These are phyloP conservation scores for Dactylellina sp. DNA, from an alignment of 2,329 filamentous ascomycete genomes.

Conservation along the genomic window DNA sequence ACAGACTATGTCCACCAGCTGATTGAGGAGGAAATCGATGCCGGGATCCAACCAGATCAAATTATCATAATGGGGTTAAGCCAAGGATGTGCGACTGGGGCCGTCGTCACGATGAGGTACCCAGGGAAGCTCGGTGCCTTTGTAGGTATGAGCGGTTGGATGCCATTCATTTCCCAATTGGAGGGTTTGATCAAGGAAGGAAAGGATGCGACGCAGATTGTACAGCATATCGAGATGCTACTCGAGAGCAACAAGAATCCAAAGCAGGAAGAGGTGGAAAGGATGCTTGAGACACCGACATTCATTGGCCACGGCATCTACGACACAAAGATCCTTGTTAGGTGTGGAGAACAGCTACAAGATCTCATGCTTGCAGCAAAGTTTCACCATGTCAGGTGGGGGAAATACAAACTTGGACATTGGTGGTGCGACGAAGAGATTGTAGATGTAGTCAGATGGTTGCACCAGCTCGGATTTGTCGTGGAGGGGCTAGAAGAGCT, in stretches of 20 bases:
- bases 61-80: slow-evolving; percentile 43
- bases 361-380: not conserved
- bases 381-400: slow-evolving; percentile 27
- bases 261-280: not conserved
- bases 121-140: slow-evolving; percentile 19
- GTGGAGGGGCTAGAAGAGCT: slow-evolving; percentile 16
- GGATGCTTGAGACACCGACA: slow-evolving; percentile 17
- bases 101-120: slow-evolving; percentile 21
- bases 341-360: slow-evolving; percentile 21
- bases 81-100: slow-evolving; percentile 29
- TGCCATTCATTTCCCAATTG: slow-evolving; percentile 31
- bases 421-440: slow-evolving; percentile 48
- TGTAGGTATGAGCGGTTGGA: slow-evolving; percentile 40
- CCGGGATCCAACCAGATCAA: slow-evolving; percentile 23
- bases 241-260: slow-evolving; percentile 7
- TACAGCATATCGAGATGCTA: slow-evolving; percentile 18
- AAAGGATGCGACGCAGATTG: not conserved
- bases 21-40: slow-evolving; percentile 26
- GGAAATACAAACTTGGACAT: slow-evolving; percentile 25
- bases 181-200: slow-evolving; percentile 12
- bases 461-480: slow-evolving; percentile 3
- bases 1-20: slow-evolving; percentile 32
- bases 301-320: slow-evolving; percentile 31
- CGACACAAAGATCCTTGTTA: slow-evolving; percentile 17
- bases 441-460: slow-evolving; percentile 25